Evolutionary conservation across 306 rosid species (phyloP), one percentile per base, ranked within the genome.

Genomic region (barrel medic (Medicago truncatula)): DNA sequence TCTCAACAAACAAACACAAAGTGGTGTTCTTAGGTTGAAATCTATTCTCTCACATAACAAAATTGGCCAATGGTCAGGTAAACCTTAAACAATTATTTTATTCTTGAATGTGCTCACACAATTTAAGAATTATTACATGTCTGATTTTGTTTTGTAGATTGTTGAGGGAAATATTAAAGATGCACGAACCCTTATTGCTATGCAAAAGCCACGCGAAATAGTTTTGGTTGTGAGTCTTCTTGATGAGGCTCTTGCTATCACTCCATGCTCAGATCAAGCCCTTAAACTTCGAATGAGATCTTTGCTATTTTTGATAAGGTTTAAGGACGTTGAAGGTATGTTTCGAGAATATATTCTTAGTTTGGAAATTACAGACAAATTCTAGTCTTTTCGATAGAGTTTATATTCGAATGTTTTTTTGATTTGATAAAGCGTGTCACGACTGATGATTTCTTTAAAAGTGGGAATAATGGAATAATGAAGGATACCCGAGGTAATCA

Each of bases 311-410:
- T 88, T 95, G 9, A 76, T 97, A 65, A 84, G 96, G 25, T 95
- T 86, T 83, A 95, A 90, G 76, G 99, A 92, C 8, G 99, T 95
- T 0, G 97, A 96, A 12, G 77, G 88, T 74, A 89, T 95, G 99
- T 93, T 92, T 28, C 92, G 89, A 69, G 99, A 92, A 70, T 92
- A 89, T 79, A 90, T 95, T 82, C 99, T 97, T 0, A 95, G 28
- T 25, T 23, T 23, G 28, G 28, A 23, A 23, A 23, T 23, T 2
- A 23, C 28, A 23, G 23, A 21, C 23, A 2, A 2, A 21, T 21
- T 21, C 23, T 2, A 1, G 1, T 21, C 1, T 21, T 21, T 2
- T 21, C 23, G 23, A 21, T 21, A 21, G 28, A 23, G 28, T 23
- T 23, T 23, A 23, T 23, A 23, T 23, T 23, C 28, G 28, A 23